phyloP scores from a whole-genome alignment of 306 rosid species.

The Citrullus amarus region DNA sequence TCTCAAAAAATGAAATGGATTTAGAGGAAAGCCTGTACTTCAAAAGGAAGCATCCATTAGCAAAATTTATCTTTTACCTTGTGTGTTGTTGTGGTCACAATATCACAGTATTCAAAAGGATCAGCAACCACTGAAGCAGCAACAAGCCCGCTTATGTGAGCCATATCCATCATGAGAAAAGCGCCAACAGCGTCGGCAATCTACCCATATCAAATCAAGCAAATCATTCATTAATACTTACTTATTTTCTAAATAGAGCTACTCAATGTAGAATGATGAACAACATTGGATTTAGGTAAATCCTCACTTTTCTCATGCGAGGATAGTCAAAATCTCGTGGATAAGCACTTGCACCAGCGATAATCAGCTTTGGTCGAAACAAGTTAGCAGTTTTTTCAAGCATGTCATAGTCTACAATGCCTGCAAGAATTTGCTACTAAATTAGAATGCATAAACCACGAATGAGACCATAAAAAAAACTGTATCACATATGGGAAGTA shows the following conservation, averaged over 20 bases:
- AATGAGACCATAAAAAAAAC: not conserved
- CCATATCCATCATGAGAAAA: slow-evolving; percentile 99
- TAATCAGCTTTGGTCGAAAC: slow-evolving; percentile 83
- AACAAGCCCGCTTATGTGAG: slow-evolving; percentile 96
- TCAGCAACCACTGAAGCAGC: slow-evolving; percentile 83
- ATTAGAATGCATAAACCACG: not conserved
- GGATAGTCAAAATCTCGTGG: slow-evolving; percentile 96
- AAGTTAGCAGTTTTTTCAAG: slow-evolving; percentile 77
- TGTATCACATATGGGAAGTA: slow-evolving; percentile 8
- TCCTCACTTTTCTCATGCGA: slow-evolving; percentile 71
- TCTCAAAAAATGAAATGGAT: not conserved
- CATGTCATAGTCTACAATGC: slow-evolving; percentile 88
- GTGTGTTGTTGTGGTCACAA: slow-evolving; percentile 98
- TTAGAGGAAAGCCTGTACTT: not conserved
- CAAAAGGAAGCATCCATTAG: not conserved
- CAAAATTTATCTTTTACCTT: slow-evolving; percentile 35
- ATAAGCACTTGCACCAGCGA: slow-evolving; percentile 98
- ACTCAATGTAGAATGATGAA: not conserved
- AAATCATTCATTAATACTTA: not conserved
- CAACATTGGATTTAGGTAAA: not conserved
- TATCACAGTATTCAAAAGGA: slow-evolving; percentile 86
- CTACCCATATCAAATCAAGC: slow-evolving; percentile 26
- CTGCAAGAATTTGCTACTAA: slow-evolving; percentile 21
- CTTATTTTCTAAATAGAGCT: not conserved
- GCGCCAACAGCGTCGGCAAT: slow-evolving; percentile 89